phyloP scores from a whole-genome alignment of 2,329 filamentous ascomycete species.

The Elsinoe ampelina region DNA sequence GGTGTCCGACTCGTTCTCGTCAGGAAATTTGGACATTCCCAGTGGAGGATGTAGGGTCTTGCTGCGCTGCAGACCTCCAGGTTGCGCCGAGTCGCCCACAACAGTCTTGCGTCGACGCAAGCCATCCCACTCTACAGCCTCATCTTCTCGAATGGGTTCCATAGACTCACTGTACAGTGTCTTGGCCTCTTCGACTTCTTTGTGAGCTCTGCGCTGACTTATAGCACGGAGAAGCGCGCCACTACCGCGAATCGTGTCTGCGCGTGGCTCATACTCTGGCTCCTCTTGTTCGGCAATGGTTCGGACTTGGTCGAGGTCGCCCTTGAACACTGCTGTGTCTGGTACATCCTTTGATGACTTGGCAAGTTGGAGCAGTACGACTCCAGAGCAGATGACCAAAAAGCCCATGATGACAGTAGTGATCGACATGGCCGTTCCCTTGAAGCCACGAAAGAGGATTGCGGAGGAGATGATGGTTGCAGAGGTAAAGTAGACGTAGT shows the following conservation, averaged over 20 bases:
- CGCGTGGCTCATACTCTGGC: slow-evolving; percentile 91
- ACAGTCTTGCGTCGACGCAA: slow-evolving; percentile 63
- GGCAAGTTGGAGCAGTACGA: slow-evolving; percentile 87
- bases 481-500: slow-evolving; percentile 97
- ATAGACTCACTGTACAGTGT: slow-evolving; percentile 75
- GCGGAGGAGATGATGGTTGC: slow-evolving; percentile 91
- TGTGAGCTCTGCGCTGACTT: slow-evolving; percentile 63
- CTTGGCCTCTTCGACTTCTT: slow-evolving; percentile 70
- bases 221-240: slow-evolving; percentile 80
- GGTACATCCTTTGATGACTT: slow-evolving; percentile 97
- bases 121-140: slow-evolving; percentile 84
- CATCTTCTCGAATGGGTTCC: slow-evolving; percentile 67
- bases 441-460: slow-evolving; percentile 87
- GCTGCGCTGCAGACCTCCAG: slow-evolving; percentile 37
- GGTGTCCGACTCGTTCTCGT: slow-evolving; percentile 46
- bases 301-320: slow-evolving; percentile 87
- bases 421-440: slow-evolving; percentile 71
- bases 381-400: slow-evolving; percentile 83
- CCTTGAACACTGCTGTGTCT: slow-evolving; percentile 82
- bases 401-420: slow-evolving; percentile 89
- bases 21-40: slow-evolving; percentile 79
- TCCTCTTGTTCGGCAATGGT: slow-evolving; percentile 93
- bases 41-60: slow-evolving; percentile 62
- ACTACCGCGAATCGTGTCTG: slow-evolving; percentile 86
- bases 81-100: slow-evolving; percentile 26